Percentiles rank a stretch among this genome's conserved stretches.
These are phyloP conservation scores for Boletus edulis DNA, from an alignment of 768 basidiomycete genomes.

Conservation along the genomic window DNA sequence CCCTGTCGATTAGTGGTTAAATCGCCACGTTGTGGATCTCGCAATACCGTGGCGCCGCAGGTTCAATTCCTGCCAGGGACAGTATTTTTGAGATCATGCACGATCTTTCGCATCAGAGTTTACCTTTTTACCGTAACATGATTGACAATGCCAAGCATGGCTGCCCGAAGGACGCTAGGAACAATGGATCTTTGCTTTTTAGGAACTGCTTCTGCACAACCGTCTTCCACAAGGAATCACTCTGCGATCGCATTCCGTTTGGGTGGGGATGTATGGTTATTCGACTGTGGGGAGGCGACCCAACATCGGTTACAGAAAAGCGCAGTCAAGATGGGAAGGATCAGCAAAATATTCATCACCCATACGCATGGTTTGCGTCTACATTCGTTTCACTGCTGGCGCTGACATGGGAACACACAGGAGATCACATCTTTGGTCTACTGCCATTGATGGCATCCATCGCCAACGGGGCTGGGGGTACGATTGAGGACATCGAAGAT, in stretches of 20 bases:
- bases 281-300: slow-evolving; percentile 85
- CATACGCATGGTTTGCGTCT: slow-evolving; percentile 72
- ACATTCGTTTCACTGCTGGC: neutral
- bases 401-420: slow-evolving; percentile 36
- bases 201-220: slow-evolving; percentile 80
- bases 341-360: slow-evolving; percentile 83
- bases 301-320: slow-evolving; percentile 77
- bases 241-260: slow-evolving; percentile 69
- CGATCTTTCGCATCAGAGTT: neutral
- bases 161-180: slow-evolving; percentile 21
- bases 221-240: slow-evolving; percentile 76
- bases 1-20: slow-evolving; percentile 45
- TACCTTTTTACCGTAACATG: neutral
- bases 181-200: slow-evolving; percentile 66
- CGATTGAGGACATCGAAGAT: slow-evolving; percentile 56
- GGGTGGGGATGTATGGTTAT: slow-evolving; percentile 73
- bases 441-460: slow-evolving; percentile 65
- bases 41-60: slow-evolving; percentile 36
- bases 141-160: slow-evolving; percentile 6
- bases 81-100: slow-evolving; percentile 12
- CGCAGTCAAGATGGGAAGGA: slow-evolving; percentile 70
- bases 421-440: slow-evolving; percentile 81
- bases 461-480: slow-evolving; percentile 74
- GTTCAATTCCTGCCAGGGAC: slow-evolving; percentile 40
- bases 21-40: slow-evolving; percentile 40